These are phyloP conservation scores for Colletotrichum sp. DNA, from an alignment of 2,329 filamentous ascomycete genomes.

Conservation along the genomic window DNA sequence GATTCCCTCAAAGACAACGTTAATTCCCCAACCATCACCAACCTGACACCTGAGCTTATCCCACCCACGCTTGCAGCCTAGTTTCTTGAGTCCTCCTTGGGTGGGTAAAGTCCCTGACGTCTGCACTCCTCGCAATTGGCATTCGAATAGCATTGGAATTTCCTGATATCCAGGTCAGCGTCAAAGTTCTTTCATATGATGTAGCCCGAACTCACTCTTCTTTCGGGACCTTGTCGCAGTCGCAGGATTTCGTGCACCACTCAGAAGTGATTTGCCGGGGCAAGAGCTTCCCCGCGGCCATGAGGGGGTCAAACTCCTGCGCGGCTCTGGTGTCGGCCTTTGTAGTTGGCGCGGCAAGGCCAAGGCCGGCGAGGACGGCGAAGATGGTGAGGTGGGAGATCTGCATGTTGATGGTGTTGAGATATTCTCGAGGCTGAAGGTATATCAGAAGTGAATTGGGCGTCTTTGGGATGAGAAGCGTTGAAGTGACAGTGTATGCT, in stretches of 20 bases:
- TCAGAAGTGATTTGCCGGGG: neutral
- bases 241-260: slow-evolving; percentile 24
- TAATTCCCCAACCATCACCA: neutral
- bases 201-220: slow-evolving; percentile 20
- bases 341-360: neutral
- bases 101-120: neutral
- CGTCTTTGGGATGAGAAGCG: neutral
- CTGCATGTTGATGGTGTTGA: neutral
- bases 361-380: neutral
- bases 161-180: slow-evolving; percentile 25
- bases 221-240: slow-evolving; percentile 28
- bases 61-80: neutral
- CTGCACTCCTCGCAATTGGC: slow-evolving; percentile 30
- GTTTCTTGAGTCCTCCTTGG: neutral
- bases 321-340: neutral
- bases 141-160: slow-evolving; percentile 39
- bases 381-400: slow-evolving; percentile 1
- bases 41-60: neutral
- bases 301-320: neutral
- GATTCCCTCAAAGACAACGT: neutral
- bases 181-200: accelerated
- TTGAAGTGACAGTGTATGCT: neutral
- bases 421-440: neutral
- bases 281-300: slow-evolving; percentile 11
- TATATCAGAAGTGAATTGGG: neutral